These are phyloP conservation scores for Linnemannia exigua DNA, from an alignment of 192 early-diverging fungal genomes.

Conservation along the genomic window DNA sequence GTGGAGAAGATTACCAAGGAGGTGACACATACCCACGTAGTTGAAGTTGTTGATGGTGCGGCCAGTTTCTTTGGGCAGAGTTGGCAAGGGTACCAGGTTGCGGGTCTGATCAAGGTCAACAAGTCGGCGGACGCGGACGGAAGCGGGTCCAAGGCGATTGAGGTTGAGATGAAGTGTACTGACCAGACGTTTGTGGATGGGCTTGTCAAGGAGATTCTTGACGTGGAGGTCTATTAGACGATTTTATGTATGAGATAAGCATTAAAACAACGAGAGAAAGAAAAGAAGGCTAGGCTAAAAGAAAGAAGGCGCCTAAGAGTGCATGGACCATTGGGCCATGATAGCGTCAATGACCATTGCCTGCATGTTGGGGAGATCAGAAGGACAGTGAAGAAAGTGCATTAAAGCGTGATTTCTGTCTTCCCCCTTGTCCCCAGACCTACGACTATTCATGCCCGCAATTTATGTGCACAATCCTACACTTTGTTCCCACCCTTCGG, in stretches of 20 bases:
- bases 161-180: slow-evolving; percentile 69
- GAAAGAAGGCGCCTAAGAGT: neutral
- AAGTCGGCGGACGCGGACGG: slow-evolving; percentile 18
- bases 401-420: neutral
- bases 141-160: slow-evolving; percentile 45
- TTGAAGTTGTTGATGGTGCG: slow-evolving; percentile 69
- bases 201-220: slow-evolving; percentile 53
- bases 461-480: neutral
- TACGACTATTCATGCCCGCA: neutral
- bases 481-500: neutral
- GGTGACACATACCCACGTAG: slow-evolving; percentile 65
- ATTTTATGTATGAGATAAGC: neutral
- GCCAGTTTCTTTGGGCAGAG: slow-evolving; percentile 72
- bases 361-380: neutral
- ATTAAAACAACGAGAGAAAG: neutral
- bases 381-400: neutral
- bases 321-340: slow-evolving; percentile 1
- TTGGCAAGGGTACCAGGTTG: slow-evolving; percentile 68
- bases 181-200: slow-evolving; percentile 68
- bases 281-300: neutral
- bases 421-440: neutral
- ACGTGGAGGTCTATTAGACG: slow-evolving; percentile 14
- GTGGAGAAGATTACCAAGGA: slow-evolving; percentile 60
- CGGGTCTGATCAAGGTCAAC: slow-evolving; percentile 66
- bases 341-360: neutral